Evolutionary conservation across 352 stramenopile genomes (phyloP).

Genomic region (Poterioochromonas sp.): DNA sequence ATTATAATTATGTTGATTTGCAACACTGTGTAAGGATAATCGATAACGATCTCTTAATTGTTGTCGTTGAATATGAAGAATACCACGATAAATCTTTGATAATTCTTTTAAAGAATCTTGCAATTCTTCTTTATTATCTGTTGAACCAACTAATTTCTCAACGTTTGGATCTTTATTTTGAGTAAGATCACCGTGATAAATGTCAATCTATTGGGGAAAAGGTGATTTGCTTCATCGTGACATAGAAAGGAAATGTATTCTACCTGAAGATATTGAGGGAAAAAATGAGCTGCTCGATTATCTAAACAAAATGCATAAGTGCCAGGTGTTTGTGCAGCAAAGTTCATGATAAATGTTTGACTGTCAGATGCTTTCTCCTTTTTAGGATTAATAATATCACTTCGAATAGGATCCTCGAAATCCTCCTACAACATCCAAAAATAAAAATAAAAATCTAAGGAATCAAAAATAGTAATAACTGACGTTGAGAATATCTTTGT

Average conservation of each 20-base stretch:
- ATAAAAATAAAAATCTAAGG: too few species aligned
- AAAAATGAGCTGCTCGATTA: background rate
- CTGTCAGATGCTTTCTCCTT: background rate
- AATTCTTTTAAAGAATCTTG: background rate
- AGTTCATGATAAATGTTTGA: background rate
- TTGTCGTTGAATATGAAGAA: background rate
- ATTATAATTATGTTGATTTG: background rate
- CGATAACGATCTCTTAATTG: background rate
- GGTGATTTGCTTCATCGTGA: background rate
- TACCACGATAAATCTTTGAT: background rate
- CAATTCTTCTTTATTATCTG: background rate
- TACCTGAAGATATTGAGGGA: background rate
- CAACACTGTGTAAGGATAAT: background rate
- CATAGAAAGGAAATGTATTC: background rate
- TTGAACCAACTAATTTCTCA: background rate
- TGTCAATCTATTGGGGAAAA: background rate
- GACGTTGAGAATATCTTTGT: too few species aligned
- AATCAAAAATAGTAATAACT: too few species aligned
- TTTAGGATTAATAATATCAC: background rate
- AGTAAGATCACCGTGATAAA: background rate
- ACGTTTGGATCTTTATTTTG: background rate
- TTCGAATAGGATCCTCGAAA: background rate
- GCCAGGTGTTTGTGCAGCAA: background rate
- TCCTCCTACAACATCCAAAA: too few species aligned
- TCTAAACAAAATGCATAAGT: background rate